Base-by-base conservation (phyloP, 2,329 filamentous ascomycete species). In the Ustulina deusta region DNA sequence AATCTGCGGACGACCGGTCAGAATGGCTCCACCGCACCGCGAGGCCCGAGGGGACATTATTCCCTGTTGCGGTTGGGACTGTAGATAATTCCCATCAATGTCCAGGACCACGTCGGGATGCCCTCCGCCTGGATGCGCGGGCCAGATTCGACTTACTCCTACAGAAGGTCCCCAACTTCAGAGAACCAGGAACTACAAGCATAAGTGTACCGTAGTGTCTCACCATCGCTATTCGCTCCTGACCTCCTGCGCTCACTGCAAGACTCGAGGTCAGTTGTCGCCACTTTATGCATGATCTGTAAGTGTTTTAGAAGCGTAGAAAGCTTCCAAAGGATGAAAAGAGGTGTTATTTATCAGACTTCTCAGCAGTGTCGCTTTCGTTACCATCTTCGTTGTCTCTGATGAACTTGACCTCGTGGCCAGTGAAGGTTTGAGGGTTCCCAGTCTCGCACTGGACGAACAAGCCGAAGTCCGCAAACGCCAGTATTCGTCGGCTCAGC, bases 401-500 rank as follows among this genome's bases (percentile, higher is more conserved):
- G 2, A 49, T 38, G 54, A 60, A 51, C 29, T 48, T 51, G 2
- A 60, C 61, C 13, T 51, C 20, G 22, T 63, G 48, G 15, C 54
- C 61, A 2, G 57, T 27, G 9, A 56, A 27, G 3, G 38, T 48
- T 27, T 60, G 29, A 20, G 48, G 54, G 10, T 60, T n/a, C 17
- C 38, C 20, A 0, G 48, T 62, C 61, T 65, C 52, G 40, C 62
- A 68, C 32, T 57, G 58, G 15, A 70, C 15, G 29, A 60, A 66
- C 25, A 66, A 38, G 32, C 49, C 49, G 27, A 55, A 56, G 36
- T 58, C 58, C 13, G 62, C 59, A 27, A 68, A 70, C 15, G 59
- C 42, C 25, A 70, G 17, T 3, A 68, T 49, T 0, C 67, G 67
- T 5, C 64, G 59, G 25, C 58, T 62, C 2, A 68, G 56, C 1